These are phyloP conservation scores for Hexamita inflata DNA, from an alignment of 208 protist genomes.

Conservation along the genomic window DNA sequence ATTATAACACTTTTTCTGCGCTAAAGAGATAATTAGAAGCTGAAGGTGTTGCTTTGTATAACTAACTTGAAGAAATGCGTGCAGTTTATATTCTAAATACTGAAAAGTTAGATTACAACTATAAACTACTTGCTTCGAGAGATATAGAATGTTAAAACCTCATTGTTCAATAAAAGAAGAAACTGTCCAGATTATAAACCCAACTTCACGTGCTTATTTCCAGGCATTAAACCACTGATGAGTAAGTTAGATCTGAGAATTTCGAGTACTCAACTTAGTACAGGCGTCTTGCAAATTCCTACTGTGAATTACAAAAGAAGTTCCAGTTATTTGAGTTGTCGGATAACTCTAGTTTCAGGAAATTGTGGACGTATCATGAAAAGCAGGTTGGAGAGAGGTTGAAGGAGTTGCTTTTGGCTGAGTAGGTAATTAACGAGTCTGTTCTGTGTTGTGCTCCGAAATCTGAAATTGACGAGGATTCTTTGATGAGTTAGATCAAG, in stretches of 20 bases:
- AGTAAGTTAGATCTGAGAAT: neutral
- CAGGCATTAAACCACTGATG: neutral
- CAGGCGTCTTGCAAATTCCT: neutral
- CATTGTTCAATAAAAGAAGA: constrained; percentile 26
- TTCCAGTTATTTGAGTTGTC: constrained; percentile 20
- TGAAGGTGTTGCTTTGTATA: constrained; percentile 4
- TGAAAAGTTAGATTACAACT: constrained; percentile 27
- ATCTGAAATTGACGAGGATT: neutral
- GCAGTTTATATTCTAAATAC: constrained; percentile 18
- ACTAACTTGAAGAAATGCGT: constrained; percentile 24
- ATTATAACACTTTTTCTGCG: neutral
- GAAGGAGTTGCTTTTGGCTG: neutral
- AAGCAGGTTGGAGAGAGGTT: neutral
- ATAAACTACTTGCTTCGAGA: constrained; percentile 8
- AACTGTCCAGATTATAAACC: constrained; percentile 3
- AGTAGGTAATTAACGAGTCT: constrained; percentile 27
- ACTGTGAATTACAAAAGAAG: constrained; percentile 9
- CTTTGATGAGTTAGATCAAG: neutral
- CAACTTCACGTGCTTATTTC: neutral
- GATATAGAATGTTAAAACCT: constrained; percentile 23
- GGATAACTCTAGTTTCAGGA: neutral
- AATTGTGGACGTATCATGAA: constrained; percentile 22
- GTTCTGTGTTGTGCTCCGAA: neutral
- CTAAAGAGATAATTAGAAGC: constrained; percentile 5
- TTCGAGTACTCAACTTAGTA: constrained; percentile 15